Evolutionary conservation across 2,329 filamentous ascomycete genomes (phyloP).

Genomic region (Ophiostoma quercus): DNA sequence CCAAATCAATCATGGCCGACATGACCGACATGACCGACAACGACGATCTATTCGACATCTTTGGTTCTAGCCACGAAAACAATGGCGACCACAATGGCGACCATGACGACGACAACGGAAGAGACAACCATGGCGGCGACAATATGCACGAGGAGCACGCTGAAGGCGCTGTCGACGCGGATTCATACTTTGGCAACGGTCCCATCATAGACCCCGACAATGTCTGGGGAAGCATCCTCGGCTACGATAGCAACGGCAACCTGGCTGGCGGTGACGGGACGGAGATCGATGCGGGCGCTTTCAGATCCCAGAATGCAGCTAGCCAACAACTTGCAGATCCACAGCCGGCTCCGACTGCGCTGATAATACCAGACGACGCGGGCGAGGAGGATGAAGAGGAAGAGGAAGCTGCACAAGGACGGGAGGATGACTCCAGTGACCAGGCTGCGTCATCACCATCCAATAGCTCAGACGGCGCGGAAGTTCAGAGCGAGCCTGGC

Average conservation of each 20-base stretch:
- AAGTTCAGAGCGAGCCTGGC: neutral
- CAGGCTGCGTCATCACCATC: neutral
- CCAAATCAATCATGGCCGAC: neutral
- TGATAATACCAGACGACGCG: neutral
- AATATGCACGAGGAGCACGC: neutral
- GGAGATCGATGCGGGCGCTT: neutral
- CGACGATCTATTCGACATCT: conserved; percentile 19
- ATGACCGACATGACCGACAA: conserved; percentile 11
- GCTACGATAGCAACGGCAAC: neutral
- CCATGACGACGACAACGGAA: neutral
- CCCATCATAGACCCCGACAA: neutral
- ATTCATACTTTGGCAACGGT: neutral
- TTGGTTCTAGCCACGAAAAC: neutral
- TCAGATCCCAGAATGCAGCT: neutral
- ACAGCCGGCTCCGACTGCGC: neutral
- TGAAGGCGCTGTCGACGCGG: neutral
- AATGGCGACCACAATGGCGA: neutral
- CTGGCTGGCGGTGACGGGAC: neutral
- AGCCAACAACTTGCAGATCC: too few species aligned
- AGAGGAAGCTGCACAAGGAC: neutral
- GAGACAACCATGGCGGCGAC: neutral
- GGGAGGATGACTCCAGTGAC: neutral
- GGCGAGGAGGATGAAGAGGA: conserved; percentile 4
- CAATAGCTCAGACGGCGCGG: neutral
- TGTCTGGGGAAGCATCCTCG: neutral